Base-by-base conservation (phyloP, 2,329 filamentous ascomycete genomes). In the Stylonectria norvegica region DNA sequence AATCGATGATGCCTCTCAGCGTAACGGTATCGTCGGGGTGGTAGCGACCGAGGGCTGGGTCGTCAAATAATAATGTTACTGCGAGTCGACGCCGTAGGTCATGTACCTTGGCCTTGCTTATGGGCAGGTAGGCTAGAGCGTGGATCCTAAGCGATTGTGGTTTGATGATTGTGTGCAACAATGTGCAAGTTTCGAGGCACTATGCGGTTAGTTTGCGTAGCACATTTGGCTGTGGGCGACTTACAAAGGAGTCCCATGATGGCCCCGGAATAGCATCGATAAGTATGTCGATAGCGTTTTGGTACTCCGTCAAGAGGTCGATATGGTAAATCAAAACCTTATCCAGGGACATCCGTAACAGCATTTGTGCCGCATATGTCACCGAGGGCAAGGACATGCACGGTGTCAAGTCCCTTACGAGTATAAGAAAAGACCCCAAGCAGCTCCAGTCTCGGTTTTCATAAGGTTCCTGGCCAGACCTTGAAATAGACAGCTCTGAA, bases 1-100 rank as follows among this genome's bases (percentile, higher is more conserved):
- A 69, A n/a, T 67, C 48, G 38, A 70, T 68, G 20, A 79, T 57
- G 23, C 60, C 57, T n/a, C 60, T 57, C 14, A 79, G 53, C 25
- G 61, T 65, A 25, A 78, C 57, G 5, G 56, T 55, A 16, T 62
- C 55, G 39, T 75, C 64, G 1, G 73, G 64, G 18, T 68, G 60
- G 10, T 63, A 57, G 19, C 62, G 59, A 7, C 67, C 65, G 2
- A 74, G 63, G 1, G 60, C 47, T 1, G 67, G 52, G 47, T 81
- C 69, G 20, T 70, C 58, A 45, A 86, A 76, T 47, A 87, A 69
- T 48, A 79, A 82, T 1, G 76, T 73, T 5, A 83, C 66, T 3
- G 86, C 84, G 6, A 93, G 70, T 22, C 82, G 71, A 9, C 83
- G 74, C 20, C 83, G 76, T 19, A 91, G 67, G 23, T 83, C 75